Base-by-base conservation (phyloP, 2,329 filamentous ascomycete genomes). In the Elsinoe fawcettii region DNA sequence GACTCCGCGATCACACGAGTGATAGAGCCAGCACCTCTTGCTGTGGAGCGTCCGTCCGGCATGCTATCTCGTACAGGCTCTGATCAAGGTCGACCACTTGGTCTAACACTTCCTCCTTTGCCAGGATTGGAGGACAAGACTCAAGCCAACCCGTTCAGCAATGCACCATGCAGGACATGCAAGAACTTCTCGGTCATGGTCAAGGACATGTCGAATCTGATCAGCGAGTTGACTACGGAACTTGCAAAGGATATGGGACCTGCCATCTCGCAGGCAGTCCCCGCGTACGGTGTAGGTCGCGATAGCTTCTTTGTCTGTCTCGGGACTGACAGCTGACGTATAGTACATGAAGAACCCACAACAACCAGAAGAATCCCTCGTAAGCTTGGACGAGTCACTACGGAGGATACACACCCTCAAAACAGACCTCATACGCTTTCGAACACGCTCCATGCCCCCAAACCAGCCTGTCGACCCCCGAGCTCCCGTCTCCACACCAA, bases 101-200 rank as follows among this genome's bases (percentile, higher is more conserved):
- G 46, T 6, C 5, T 51, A 23, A 51, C 25, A 7, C 46, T 51
- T 5, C 46, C 46, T 20, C 46, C 46, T 11, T n/a, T 51, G 2
- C n/a, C 46, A 5, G 25, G 25, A 12, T 22, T 51, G 25, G 25
- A 51, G 46, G 30, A 51, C 46, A 32, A 18, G 12, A 34, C 25
- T 5, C 12, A 32, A 18, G 23, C 46, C 14, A n/a, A 3, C 4
- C 16, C 46, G 14, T 25, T 36, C 3, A 9, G 11, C 16, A 25
- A 16, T 20, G 9, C 46, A 16, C n/a, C 12, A 14, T 51, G 46
- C 46, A 51, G 34, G 46, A 51, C 46, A 12, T 51, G 46, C 30
- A 51, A 32, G 25, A 51, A 36, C 30, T 32, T 51, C 18, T 32
- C 46, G 11, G 46, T 51, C 46, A 51, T 51, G 46, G 46, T 32